Evolutionary conservation across 2,329 filamentous ascomycete species (phyloP).

Genomic region (Aschersonia sp.): DNA sequence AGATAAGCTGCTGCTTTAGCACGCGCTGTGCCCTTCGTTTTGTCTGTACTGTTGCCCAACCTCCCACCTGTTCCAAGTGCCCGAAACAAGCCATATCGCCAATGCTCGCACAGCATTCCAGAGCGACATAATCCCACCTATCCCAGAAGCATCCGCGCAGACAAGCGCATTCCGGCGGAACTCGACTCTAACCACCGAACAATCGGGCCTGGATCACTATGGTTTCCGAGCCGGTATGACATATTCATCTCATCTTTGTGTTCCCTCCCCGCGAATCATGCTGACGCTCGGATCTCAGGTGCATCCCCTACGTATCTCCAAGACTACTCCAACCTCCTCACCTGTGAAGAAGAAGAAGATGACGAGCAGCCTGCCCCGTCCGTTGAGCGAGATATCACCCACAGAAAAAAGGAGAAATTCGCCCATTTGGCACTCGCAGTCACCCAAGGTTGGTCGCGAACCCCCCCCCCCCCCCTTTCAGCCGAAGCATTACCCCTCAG

Average conservation of each 20-base stretch:
- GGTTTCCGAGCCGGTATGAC: constrained; percentile 24
- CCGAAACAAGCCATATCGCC: not conserved
- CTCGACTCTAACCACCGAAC: constrained; percentile 8
- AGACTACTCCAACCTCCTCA: constrained; percentile 44
- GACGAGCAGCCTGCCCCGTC: constrained; percentile 47
- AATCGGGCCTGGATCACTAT: constrained; percentile 14
- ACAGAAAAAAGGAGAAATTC: constrained; percentile 83
- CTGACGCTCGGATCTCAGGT: constrained; percentile 31
- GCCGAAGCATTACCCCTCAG: not conserved
- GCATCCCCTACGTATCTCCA: constrained; percentile 68
- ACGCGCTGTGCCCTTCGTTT: not conserved
- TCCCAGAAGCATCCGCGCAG: constrained; percentile 5
- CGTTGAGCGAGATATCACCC: constrained; percentile 79
- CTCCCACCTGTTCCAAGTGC: not conserved
- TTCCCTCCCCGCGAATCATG: constrained; percentile 1
- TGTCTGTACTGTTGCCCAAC: not conserved
- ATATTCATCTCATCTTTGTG: not conserved
- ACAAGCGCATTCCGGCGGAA: constrained; percentile 13
- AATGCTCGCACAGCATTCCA: constrained; percentile 14
- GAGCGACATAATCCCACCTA: constrained; percentile 2
- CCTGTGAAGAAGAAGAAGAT: constrained; percentile 57
- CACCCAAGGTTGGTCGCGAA: constrained; percentile 20
- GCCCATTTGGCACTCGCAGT: constrained; percentile 66
- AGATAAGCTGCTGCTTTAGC: too few species aligned
- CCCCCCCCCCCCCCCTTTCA: not conserved